Evolutionary conservation across 345 rosid species (phyloP).

Genomic region (Euphorbia lathyris): DNA sequence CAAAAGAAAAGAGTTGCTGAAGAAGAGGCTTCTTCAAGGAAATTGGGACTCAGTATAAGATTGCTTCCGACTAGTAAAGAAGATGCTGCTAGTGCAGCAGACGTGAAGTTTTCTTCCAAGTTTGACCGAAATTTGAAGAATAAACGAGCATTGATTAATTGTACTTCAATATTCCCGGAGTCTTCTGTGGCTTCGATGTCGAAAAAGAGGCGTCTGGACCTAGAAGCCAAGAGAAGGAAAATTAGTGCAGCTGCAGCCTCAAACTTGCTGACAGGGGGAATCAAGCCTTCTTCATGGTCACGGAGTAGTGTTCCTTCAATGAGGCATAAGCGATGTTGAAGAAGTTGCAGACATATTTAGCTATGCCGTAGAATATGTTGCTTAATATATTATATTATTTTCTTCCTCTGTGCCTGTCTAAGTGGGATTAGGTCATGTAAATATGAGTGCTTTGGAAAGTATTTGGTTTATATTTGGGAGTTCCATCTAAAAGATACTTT

Average conservation of each 20-base stretch:
- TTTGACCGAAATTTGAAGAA: slow-evolving; percentile 74
- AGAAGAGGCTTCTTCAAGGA: slow-evolving; percentile 72
- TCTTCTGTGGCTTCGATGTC: slow-evolving; percentile 39
- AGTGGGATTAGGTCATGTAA: neutral
- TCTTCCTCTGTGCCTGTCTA: neutral
- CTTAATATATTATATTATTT: neutral
- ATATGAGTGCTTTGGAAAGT: neutral
- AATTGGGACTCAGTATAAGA: slow-evolving; percentile 71
- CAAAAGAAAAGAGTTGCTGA: slow-evolving; percentile 85
- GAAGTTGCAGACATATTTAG: slow-evolving; percentile 1
- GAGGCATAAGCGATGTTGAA: slow-evolving; percentile 15
- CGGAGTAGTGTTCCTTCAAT: slow-evolving; percentile 26
- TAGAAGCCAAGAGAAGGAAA: slow-evolving; percentile 81
- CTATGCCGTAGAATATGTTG: neutral
- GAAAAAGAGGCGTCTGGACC: slow-evolving; percentile 52
- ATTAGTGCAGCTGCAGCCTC: slow-evolving; percentile 65
- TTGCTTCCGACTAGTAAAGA: slow-evolving; percentile 65
- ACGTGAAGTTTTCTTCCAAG: slow-evolving; percentile 59
- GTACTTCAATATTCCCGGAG: slow-evolving; percentile 66
- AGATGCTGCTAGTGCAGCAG: slow-evolving; percentile 57
- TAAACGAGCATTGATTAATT: slow-evolving; percentile 65
- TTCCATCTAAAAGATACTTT: neutral
- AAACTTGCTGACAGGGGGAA: slow-evolving; percentile 52
- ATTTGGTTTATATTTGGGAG: neutral
- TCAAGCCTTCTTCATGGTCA: slow-evolving; percentile 69